Conservation (phyloP, 495 filamentous ascomycete genomes). For the Hypoxylon lienhwacheense region DNA sequence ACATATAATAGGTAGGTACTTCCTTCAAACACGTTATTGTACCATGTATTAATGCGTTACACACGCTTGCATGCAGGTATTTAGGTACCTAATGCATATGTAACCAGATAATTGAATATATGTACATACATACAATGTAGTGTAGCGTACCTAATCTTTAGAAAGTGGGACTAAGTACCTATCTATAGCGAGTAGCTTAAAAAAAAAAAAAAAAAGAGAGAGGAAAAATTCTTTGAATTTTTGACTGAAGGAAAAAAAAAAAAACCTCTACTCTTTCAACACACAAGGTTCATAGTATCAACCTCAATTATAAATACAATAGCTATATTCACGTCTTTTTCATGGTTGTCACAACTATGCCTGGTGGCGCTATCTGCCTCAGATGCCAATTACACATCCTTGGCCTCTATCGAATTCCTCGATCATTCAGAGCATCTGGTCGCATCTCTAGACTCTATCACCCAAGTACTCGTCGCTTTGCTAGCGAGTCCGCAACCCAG, state of each 20-base stretch:
- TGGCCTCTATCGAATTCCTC: conserved; percentile 18
- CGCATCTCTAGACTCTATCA: conserved; percentile 7
- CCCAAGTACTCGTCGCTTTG: conserved; percentile 18
- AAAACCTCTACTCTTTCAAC: background rate
- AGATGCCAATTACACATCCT: conserved; percentile 49
- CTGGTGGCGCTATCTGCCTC: conserved; percentile 51
- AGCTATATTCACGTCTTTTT: conserved; percentile 21
- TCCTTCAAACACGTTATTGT: no score
- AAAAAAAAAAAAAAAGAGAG: conserved; percentile 1
- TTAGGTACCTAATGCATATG: no score
- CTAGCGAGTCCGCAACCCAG: conserved; percentile 9
- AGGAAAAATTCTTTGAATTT: background rate
- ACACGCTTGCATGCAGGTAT: no score
- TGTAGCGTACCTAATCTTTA: no score
- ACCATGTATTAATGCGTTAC: no score
- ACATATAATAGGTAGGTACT: no score
- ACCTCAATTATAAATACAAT: background rate
- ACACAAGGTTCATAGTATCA: no score
- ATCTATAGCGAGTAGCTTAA: no score
- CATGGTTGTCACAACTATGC: conserved; percentile 49
- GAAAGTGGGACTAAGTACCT: no score
- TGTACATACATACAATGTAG: no score
- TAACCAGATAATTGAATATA: no score
- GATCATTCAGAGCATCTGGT: conserved; percentile 13
- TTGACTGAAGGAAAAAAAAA: background rate